phyloP scores from a whole-genome alignment of 2,329 filamentous ascomycete genomes.

The Salinomyces thailandicus region DNA sequence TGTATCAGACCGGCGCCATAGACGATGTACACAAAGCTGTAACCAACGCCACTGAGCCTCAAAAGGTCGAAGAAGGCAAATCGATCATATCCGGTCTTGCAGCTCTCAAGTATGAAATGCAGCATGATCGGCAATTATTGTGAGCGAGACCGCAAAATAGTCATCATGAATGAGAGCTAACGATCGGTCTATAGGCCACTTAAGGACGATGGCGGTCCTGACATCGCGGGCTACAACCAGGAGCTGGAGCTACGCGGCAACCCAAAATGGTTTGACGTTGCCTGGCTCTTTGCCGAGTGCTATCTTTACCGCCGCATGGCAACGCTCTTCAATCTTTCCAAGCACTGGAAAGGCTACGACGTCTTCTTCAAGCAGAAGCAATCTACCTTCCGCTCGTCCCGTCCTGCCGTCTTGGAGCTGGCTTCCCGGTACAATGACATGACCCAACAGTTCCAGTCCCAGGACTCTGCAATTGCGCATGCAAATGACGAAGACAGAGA shows the following conservation, averaged over 20 bases:
- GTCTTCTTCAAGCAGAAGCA: conserved; percentile 85
- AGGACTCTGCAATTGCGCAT: conserved; percentile 24
- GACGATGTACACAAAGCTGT: conserved; percentile 83
- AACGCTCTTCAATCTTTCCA: conserved; percentile 64
- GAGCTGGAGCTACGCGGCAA: conserved; percentile 66
- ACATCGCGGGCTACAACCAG: conserved; percentile 73
- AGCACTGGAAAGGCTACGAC: conserved; percentile 83
- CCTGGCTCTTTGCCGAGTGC: conserved; percentile 90
- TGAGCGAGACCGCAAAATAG: conserved; percentile 35
- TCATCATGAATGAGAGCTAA: background rate
- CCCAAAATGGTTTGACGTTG: conserved; percentile 69
- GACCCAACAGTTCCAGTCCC: conserved; percentile 48
- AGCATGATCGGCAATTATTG: conserved; percentile 74
- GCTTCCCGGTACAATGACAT: conserved; percentile 69
- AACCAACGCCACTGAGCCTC: conserved; percentile 47
- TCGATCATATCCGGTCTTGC: conserved; percentile 68
- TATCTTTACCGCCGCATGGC: conserved; percentile 83
- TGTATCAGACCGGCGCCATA: conserved; percentile 73
- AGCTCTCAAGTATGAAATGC: conserved; percentile 84
- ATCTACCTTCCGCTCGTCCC: conserved; percentile 82
- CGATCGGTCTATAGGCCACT: conserved; percentile 47
- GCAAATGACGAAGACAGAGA: conserved; percentile 45
- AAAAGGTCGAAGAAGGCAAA: conserved; percentile 71
- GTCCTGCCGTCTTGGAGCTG: conserved; percentile 73
- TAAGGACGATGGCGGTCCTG: conserved; percentile 62